phyloP scores from a whole-genome alignment of 805 yeast genomes.

The Kluyveromyces aestuarii region DNA sequence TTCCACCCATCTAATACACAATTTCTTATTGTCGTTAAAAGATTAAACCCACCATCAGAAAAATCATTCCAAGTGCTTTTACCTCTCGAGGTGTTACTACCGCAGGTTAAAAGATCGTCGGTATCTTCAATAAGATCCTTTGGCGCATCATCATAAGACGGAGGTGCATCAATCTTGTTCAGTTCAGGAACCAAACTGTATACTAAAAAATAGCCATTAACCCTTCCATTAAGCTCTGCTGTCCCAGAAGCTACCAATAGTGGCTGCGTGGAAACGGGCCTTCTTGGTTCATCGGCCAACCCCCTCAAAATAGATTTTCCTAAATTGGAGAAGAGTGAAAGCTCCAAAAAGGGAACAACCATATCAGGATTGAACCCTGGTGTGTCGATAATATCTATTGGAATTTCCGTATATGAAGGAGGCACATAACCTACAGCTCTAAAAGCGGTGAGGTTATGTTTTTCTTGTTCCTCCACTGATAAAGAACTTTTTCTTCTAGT shows the following conservation, averaged over 20 bases:
- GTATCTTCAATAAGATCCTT: not conserved
- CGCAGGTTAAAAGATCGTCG: constrained; percentile 8
- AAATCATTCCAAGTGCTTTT: constrained; percentile 9
- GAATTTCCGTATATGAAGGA: constrained; percentile 49
- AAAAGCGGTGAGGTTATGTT: constrained; percentile 4
- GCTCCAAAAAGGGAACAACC: constrained; percentile 68
- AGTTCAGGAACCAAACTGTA: constrained; percentile 60
- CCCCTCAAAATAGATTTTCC: constrained; percentile 51
- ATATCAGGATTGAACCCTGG: constrained; percentile 60
- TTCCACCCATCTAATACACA: constrained; percentile 68
- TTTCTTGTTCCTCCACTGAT: not conserved
- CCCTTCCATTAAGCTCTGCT: constrained; percentile 61
- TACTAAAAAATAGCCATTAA: constrained; percentile 66
- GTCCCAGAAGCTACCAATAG: constrained; percentile 72
- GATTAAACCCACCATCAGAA: constrained; percentile 21
- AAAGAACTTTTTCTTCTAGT: not conserved
- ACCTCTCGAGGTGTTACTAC: constrained; percentile 5
- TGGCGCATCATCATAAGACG: constrained; percentile 33
- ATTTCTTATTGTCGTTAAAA: constrained; percentile 38
- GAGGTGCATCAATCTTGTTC: constrained; percentile 37
- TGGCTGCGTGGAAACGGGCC: constrained; percentile 57
- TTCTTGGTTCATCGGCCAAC: constrained; percentile 53
- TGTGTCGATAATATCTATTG: constrained; percentile 64
- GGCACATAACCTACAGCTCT: constrained; percentile 27
- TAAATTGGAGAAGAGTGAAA: constrained; percentile 53